Evolutionary conservation across 2,329 filamentous ascomycete species (phyloP), one percentile per base, ranked within the genome.

Genomic region (Paecilomyces variotii): DNA sequence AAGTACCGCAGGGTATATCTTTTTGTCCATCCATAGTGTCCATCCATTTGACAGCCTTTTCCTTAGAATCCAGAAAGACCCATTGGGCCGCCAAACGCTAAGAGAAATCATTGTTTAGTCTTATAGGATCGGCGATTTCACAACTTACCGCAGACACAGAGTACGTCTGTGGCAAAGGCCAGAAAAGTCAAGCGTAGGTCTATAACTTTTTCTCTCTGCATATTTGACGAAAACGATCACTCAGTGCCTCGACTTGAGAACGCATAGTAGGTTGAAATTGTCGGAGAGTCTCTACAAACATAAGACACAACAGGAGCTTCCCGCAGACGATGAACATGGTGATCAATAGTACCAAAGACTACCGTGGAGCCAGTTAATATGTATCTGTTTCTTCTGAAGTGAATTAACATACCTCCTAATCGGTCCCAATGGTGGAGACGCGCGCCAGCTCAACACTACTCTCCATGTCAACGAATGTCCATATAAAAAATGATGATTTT

Each of bases 241-340:
- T n/a, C 35, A 39, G 35, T 14, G 35, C 35, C 35, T 39, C 35
- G 5, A 39, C 35, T 39, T 11, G 35, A 39, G 35, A 39, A 14
- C 34, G 25, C 27, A 32, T 49, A 19, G 51, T 27, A 6, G 54
- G 28, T 27, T 56, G 54, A 19, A 45, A 19, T 9, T 56, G 54
- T 6, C 50, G 14, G 35, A 28, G 19, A 39, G n/a, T n/a, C 54
- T 56, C 54, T 56, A 11, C 24, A 34, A n/a, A 56, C 49, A n/a
- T 56, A 56, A 1, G 54, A 56, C 14, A 32, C 54, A 24, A 56
- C 54, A 1, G 54, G 54, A n/a, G 55, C 35, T 26, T 56, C 51
- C 35, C 35, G 11, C 3, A 39, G 11, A 39, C 35, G 35, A 14
- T 39, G 35, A n/a, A 39, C 35, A 39, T 39, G 35, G 5, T 39